Percentiles rank a stretch among this genome's conserved stretches.
These are phyloP conservation scores for Fraxinus baroniana DNA, from an alignment of 305 asterid species.

Conservation along the genomic window DNA sequence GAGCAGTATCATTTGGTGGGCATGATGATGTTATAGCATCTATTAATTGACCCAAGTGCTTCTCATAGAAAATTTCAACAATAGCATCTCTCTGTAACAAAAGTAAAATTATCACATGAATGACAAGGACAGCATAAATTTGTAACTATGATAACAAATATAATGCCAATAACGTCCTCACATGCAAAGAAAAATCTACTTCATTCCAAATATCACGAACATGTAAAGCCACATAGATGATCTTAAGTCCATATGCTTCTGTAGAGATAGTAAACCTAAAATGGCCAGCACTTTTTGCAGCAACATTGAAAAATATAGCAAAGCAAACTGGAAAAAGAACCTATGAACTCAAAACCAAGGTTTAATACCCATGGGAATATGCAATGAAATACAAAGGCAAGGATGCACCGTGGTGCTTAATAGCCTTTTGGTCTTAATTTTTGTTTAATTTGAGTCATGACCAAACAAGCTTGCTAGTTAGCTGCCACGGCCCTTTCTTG, in stretches of 20 bases:
- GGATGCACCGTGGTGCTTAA: neutral
- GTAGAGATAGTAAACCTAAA: neutral
- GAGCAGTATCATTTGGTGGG: slow-evolving; percentile 40
- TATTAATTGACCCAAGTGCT: slow-evolving; percentile 76
- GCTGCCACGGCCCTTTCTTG: slow-evolving; percentile 9
- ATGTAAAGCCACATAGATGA: slow-evolving; percentile 3
- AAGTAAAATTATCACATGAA: slow-evolving; percentile 29
- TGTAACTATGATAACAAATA: neutral
- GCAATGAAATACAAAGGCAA: neutral
- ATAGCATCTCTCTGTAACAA: slow-evolving; percentile 75
- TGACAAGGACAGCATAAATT: slow-evolving; percentile 4
- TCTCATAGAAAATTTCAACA: slow-evolving; percentile 90
- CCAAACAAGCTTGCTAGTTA: slow-evolving; percentile 3
- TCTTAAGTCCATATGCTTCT: neutral
- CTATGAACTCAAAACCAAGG: slow-evolving; percentile 2
- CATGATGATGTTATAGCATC: slow-evolving; percentile 81
- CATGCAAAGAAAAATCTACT: neutral
- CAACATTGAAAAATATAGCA: neutral
- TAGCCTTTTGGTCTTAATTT: slow-evolving; percentile 8
- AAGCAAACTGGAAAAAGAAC: neutral
- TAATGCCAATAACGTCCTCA: neutral
- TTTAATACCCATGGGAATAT: neutral
- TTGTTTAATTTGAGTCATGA: slow-evolving; percentile 9
- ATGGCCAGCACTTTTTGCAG: neutral
- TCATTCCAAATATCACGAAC: neutral